Evolutionary conservation across 179 eudicot species (phyloP).

Genomic region (Spinacia oleracea): DNA sequence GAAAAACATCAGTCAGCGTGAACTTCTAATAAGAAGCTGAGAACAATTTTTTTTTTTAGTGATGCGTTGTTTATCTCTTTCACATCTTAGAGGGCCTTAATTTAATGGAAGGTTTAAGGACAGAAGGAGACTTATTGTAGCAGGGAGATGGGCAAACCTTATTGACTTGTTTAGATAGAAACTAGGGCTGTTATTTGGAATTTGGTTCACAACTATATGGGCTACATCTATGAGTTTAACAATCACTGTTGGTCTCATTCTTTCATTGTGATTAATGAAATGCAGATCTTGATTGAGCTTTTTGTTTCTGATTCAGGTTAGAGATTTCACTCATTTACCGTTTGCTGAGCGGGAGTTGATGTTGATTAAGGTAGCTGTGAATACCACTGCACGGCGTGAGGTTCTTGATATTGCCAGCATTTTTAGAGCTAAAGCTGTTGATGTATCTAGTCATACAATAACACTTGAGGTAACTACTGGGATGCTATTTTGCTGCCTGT

Average conservation of each 20-base stretch:
- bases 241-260: background rate
- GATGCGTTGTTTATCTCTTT: no score
- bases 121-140: background rate
- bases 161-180: background rate
- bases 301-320: conserved; percentile 46
- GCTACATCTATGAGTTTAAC: background rate
- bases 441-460: conserved; percentile 86
- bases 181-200: background rate
- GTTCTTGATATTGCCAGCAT: conserved; percentile 86
- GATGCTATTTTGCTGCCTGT: background rate
- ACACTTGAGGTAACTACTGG: conserved; percentile 71
- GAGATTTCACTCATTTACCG: conserved; percentile 70
- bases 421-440: conserved; percentile 86
- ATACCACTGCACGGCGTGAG: conserved; percentile 77
- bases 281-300: background rate
- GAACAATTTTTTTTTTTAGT: no score
- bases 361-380: conserved; percentile 82
- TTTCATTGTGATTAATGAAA: background rate
- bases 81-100: background rate
- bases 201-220: background rate
- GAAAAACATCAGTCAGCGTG: background rate
- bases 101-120: background rate
- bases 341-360: conserved; percentile 92
- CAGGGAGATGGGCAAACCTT: background rate
- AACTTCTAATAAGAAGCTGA: background rate